Conservation (phyloP, 805 yeast species). For the Debaryomyces castellii region DNA sequence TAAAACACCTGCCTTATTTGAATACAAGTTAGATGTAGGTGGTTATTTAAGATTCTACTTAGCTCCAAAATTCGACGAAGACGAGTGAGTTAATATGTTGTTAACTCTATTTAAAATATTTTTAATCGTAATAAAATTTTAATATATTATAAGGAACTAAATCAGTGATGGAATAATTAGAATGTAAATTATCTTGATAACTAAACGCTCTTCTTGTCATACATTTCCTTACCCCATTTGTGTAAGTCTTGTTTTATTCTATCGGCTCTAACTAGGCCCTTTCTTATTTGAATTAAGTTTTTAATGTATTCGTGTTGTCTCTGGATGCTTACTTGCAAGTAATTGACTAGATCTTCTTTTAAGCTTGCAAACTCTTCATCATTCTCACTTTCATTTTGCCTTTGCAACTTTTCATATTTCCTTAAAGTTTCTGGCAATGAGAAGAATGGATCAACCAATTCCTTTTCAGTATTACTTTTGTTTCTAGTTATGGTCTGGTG, state of each 20-base stretch:
- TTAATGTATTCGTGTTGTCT: constrained; percentile 78
- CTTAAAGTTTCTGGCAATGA: constrained; percentile 53
- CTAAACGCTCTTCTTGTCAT: constrained; percentile 40
- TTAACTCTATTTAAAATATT: not conserved
- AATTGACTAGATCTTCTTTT: constrained; percentile 52
- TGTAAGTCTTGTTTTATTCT: constrained; percentile 66
- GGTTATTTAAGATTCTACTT: constrained; percentile 94
- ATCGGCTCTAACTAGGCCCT: constrained; percentile 76
- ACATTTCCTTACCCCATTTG: constrained; percentile 85
- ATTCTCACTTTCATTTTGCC: constrained; percentile 19
- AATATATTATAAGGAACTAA: not conserved
- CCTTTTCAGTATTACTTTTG: constrained; percentile 10
- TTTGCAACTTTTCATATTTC: constrained; percentile 23
- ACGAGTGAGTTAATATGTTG: constrained; percentile 38
- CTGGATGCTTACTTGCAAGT: constrained; percentile 45
- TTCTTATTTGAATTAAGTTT: constrained; percentile 69
- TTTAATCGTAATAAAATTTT: not conserved
- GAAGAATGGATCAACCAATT: constrained; percentile 44
- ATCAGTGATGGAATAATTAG: not conserved
- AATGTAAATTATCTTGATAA: not conserved
- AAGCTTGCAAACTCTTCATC: constrained; percentile 48
- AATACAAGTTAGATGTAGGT: constrained; percentile 78
- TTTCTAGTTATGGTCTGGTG: not conserved
- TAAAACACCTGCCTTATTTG: constrained; percentile 91
- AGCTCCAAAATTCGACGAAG: constrained; percentile 97